phyloP scores from a whole-genome alignment of 148 eudicot genomes.

The Camellia sinensis region DNA sequence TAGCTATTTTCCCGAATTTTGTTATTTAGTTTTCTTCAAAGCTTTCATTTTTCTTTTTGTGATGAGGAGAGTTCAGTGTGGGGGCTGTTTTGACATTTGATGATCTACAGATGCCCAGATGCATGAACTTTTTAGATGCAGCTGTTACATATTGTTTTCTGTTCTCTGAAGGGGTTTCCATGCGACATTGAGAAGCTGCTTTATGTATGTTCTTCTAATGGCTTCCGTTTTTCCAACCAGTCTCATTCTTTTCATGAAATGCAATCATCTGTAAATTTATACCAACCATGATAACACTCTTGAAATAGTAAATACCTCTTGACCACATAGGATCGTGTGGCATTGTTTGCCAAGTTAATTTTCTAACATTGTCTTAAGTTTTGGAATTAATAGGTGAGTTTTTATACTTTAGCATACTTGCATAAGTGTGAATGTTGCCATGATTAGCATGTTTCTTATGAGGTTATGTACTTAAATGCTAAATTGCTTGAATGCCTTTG shows the following conservation, averaged over 20 bases:
- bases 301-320: neutral
- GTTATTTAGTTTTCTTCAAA: neutral
- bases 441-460: too few species aligned
- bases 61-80: too few species aligned
- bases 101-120: neutral
- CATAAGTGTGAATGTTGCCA: too few species aligned
- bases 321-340: neutral
- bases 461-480: too few species aligned
- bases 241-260: neutral
- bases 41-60: neutral
- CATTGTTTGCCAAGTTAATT: neutral
- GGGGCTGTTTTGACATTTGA: neutral
- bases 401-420: too few species aligned
- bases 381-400: too few species aligned
- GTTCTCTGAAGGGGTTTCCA: constrained; percentile 15
- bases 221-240: constrained; percentile 3
- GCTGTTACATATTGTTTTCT: constrained; percentile 8
- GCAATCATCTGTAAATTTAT: constrained; percentile 13
- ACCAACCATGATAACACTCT: neutral
- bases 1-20: constrained; percentile 16
- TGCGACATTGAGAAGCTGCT: constrained; percentile 26
- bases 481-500: too few species aligned
- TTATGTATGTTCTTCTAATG: neutral
- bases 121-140: constrained; percentile 3
- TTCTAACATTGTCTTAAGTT: too few species aligned